Conservation (phyloP, 495 filamentous ascomycete genomes). For the Tetracladium marchalianum region DNA sequence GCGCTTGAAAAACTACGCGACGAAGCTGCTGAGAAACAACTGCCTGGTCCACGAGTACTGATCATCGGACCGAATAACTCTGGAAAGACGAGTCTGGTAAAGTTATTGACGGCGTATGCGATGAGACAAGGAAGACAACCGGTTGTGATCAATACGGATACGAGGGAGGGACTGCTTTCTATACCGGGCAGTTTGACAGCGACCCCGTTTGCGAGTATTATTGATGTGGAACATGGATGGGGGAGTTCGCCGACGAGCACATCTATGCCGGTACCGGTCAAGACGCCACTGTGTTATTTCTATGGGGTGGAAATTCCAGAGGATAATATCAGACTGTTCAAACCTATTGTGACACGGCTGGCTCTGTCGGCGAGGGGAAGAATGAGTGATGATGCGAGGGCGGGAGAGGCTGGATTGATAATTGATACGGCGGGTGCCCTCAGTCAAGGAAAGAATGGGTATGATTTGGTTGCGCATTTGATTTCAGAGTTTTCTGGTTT, state of each 20-base stretch:
- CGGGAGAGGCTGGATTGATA: constrained; percentile 64
- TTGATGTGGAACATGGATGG: constrained; percentile 88
- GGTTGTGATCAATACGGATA: constrained; percentile 77
- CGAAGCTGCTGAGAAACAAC: constrained; percentile 24
- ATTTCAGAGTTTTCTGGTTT: constrained; percentile 76
- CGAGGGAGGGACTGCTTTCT: constrained; percentile 73
- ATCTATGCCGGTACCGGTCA: constrained; percentile 77
- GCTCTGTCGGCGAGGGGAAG: constrained; percentile 71
- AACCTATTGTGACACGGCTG: constrained; percentile 62
- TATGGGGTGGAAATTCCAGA: constrained; percentile 70
- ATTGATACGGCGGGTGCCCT: constrained; percentile 76
- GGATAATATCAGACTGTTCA: constrained; percentile 62
- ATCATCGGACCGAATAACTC: constrained; percentile 71
- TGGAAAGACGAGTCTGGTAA: constrained; percentile 79
- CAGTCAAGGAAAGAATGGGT: constrained; percentile 49
- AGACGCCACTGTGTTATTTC: constrained; percentile 86
- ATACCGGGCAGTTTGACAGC: constrained; percentile 81
- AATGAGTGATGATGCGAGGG: constrained; percentile 64
- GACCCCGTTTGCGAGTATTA: constrained; percentile 68
- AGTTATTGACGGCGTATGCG: constrained; percentile 74
- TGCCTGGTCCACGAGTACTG: constrained; percentile 67
- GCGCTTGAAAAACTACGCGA: constrained; percentile 34
- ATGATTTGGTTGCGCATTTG: constrained; percentile 72
- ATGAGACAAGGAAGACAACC: constrained; percentile 68
- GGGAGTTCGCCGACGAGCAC: constrained; percentile 86